A percentile compares a stretch with the other conserved stretches of the same genome.
These are phyloP conservation scores for Symbiodinium pilosum DNA, from an alignment of 73 alveolate genomes.

Conservation along the genomic window DNA sequence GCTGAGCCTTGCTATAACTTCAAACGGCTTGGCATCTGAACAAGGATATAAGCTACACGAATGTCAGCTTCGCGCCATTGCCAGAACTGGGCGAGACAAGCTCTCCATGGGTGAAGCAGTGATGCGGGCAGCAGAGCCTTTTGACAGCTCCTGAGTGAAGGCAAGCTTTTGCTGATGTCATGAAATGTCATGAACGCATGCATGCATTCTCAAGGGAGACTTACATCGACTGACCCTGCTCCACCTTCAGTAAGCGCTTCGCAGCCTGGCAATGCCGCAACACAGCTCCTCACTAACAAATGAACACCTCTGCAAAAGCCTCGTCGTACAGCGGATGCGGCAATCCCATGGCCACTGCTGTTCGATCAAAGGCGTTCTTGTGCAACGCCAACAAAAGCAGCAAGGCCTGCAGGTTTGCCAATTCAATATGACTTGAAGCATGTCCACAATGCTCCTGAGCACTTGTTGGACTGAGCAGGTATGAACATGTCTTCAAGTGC, in stretches of 20 bases:
- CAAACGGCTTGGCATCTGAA: too few relatives aligned
- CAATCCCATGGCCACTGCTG: constrained; percentile 55
- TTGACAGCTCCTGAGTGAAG: constrained; percentile 20
- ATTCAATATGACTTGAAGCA: too few relatives aligned
- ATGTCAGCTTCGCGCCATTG: constrained; percentile 32
- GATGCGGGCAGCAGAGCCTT: constrained; percentile 51
- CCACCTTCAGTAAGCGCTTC: constrained; percentile 51
- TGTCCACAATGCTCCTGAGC: too few relatives aligned
- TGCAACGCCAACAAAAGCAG: constrained; percentile 70
- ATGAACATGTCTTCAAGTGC: too few relatives aligned
- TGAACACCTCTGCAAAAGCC: neutral
- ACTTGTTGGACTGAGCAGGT: too few relatives aligned
- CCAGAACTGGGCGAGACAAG: constrained; percentile 83
- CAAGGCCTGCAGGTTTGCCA: constrained; percentile 7
- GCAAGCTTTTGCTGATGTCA: neutral
- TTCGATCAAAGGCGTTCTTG: constrained; percentile 77
- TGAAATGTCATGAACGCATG: neutral
- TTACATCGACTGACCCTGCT: too few relatives aligned
- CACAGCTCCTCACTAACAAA: neutral
- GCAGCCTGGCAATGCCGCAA: constrained; percentile 29
- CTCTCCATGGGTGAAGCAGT: constrained; percentile 49
- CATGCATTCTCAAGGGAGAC: too few relatives aligned
- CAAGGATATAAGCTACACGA: too few relatives aligned
- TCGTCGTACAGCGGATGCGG: constrained; percentile 88
- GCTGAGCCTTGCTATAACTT: constrained; percentile 18